phyloP scores from a whole-genome alignment of 768 basidiomycete genomes.

The Kwoniella bestiolae region DNA sequence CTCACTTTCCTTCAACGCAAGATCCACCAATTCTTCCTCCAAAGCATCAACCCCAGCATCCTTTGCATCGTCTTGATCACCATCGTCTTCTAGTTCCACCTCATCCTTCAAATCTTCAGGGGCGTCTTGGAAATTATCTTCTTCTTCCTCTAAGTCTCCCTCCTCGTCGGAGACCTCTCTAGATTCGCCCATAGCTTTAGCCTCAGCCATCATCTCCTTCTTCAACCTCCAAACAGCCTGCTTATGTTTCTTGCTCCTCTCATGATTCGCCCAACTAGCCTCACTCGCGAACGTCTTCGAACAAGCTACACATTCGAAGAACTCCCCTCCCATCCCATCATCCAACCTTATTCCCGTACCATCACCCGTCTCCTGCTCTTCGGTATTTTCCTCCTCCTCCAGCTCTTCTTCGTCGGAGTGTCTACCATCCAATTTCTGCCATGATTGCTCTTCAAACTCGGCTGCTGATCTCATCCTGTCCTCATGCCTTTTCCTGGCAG shows the following conservation, averaged over 20 bases:
- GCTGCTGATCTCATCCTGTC: constrained; percentile 55
- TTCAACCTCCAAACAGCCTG: constrained; percentile 82
- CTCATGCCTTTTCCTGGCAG: constrained; percentile 54
- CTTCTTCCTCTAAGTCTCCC: constrained; percentile 32
- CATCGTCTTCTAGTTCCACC: constrained; percentile 16
- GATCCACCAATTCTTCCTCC: constrained; percentile 17
- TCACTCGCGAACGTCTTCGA: constrained; percentile 86
- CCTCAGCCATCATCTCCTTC: constrained; percentile 69
- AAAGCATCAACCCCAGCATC: constrained; percentile 16
- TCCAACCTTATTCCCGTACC: constrained; percentile 29
- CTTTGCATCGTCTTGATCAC: not conserved
- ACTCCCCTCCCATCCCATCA: constrained; percentile 32
- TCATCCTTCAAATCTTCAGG: constrained; percentile 26
- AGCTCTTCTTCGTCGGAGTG: constrained; percentile 35
- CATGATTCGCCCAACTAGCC: constrained; percentile 94
- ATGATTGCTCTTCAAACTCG: constrained; percentile 79
- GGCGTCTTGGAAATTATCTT: constrained; percentile 26
- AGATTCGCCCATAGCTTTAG: constrained; percentile 10
- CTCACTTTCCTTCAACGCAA: constrained; percentile 22
- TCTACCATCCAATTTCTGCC: constrained; percentile 68
- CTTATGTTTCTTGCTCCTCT: constrained; percentile 90
- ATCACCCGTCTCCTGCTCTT: constrained; percentile 48
- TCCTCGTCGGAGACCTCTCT: constrained; percentile 27
- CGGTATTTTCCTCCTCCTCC: constrained; percentile 41
- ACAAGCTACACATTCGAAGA: constrained; percentile 86